phyloP scores from a whole-genome alignment of 805 yeast species.

The Candida lessepsii region DNA sequence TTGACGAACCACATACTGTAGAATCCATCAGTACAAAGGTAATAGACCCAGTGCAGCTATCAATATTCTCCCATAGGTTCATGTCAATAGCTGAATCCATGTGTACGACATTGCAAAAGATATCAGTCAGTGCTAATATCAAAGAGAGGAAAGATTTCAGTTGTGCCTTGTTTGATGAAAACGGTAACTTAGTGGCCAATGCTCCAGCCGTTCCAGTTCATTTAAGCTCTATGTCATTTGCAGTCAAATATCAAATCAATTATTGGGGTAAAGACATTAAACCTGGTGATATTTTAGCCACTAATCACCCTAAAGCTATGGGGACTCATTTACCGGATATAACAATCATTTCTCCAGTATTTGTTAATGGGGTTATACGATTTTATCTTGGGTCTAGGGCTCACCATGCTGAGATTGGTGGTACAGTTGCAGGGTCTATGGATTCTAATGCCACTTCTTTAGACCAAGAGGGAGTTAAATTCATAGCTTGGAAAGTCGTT shows the following conservation, averaged over 20 bases:
- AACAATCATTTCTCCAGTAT: constrained; percentile 26
- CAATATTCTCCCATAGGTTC: constrained; percentile 79
- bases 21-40: constrained; percentile 13
- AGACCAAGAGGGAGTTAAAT: constrained; percentile 19
- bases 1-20: constrained; percentile 12
- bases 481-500: constrained; percentile 18
- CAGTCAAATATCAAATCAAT: constrained; percentile 63
- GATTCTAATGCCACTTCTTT: constrained; percentile 19
- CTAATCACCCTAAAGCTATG: constrained; percentile 82
- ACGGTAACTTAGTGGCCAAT: constrained; percentile 80
- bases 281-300: constrained; percentile 73
- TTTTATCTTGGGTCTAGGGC: constrained; percentile 22
- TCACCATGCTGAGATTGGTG: constrained; percentile 27
- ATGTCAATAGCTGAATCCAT: constrained; percentile 91
- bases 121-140: constrained; percentile 78
- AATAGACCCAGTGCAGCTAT: constrained; percentile 67
- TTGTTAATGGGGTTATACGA: constrained; percentile 16
- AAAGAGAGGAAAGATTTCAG: constrained; percentile 82
- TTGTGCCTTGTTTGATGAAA: constrained; percentile 76
- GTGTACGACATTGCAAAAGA: constrained; percentile 78
- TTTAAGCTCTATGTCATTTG: constrained; percentile 82
- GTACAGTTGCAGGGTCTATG: constrained; percentile 21
- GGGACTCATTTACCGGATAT: constrained; percentile 82
- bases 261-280: constrained; percentile 62
- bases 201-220: constrained; percentile 91